A percentile compares a stretch with the other conserved stretches of the same genome.
Evolutionary conservation across 164 flowering plant species (phyloP).

Genomic region (Magnolia sinica): DNA sequence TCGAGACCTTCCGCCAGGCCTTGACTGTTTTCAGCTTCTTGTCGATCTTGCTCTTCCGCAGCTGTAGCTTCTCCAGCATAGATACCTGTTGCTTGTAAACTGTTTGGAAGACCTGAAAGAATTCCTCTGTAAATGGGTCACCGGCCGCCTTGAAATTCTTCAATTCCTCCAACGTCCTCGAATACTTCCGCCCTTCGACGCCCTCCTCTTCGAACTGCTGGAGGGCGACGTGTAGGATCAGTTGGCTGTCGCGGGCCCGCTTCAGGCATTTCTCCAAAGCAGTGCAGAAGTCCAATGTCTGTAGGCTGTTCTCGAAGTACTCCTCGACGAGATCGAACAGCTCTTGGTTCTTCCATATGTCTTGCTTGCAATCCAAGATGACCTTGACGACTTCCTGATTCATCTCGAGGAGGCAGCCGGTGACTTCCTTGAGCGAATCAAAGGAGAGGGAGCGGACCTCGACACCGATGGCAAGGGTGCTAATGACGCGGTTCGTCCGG

Average conservation of each 20-base stretch:
- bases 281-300: constrained; percentile 70
- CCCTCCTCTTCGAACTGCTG: constrained; percentile 50
- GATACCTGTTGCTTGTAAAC: constrained; percentile 49
- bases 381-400: constrained; percentile 68
- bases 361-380: constrained; percentile 55
- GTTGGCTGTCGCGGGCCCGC: constrained; percentile 60
- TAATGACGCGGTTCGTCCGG: constrained; percentile 55
- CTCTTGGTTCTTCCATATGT: constrained; percentile 66
- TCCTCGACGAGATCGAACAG: constrained; percentile 63
- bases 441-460: constrained; percentile 59
- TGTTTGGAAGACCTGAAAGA: constrained; percentile 45
- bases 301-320: constrained; percentile 68
- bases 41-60: constrained; percentile 60
- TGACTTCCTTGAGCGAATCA: constrained; percentile 60
- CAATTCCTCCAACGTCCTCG: constrained; percentile 50
- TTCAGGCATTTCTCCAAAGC: constrained; percentile 61
- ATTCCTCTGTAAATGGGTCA: constrained; percentile 70
- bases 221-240: constrained; percentile 56
- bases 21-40: constrained; percentile 51
- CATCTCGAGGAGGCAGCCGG: constrained; percentile 64
- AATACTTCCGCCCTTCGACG: constrained; percentile 20
- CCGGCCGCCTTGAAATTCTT: constrained; percentile 58
- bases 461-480: constrained; percentile 44
- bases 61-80: constrained; percentile 58
- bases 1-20: constrained; percentile 66